Base-by-base conservation (phyloP, 1,284 basidiomycete genomes). In the Malassezia sympodialis region DNA sequence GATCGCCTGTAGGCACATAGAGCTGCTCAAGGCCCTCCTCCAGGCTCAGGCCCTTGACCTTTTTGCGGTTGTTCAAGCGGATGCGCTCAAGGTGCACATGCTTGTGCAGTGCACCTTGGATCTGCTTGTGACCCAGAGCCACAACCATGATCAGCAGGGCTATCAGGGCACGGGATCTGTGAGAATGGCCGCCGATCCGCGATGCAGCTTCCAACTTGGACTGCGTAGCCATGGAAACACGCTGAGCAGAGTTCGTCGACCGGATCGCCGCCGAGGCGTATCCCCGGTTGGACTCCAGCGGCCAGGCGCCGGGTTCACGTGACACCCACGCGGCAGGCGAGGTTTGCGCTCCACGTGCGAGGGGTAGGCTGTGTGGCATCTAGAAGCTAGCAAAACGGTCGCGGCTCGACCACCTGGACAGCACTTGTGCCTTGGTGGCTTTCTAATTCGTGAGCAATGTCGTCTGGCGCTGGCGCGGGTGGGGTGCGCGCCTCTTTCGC, bases 21-120 rank as follows among this genome's bases (percentile, higher is more conserved):
- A 71, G 57, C 48, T 72, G 62, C 51, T 69, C 66, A 14, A 72
- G 58, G 4, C 69, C 69, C 43, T 65, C 52, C 17, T 56, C 53
- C 23, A 65, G 40, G 11, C 19, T 23, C 31, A 56, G 28, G n/a
- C 10, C 21, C 7, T 49, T 8, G 12, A 24, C 21, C 6, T 26
- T 17, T 41, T 49, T 42, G 39, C 40, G 49, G 19, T 8, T 19
- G 19, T 43, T 26, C 23, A 24, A 6, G 21, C 19, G 45, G 15
- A 21, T 15, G 0, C 14, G 24, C 23, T 17, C n/a, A 19, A 30
- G 14, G 23, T 32, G 37, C 28, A 23, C 17, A 26, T 28, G 26
- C 28, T 28, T 15, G 30, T 44, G 19, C 34, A 48, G n/a, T 17
- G 31, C 27, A 12, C 19, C 32, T 8, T 39, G 4, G 14, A 37